A percentile compares a stretch with the other conserved stretches of the same genome.
Conservation (phyloP, 202 grass and related monocot genomes). For the Elaeis oleifera region DNA sequence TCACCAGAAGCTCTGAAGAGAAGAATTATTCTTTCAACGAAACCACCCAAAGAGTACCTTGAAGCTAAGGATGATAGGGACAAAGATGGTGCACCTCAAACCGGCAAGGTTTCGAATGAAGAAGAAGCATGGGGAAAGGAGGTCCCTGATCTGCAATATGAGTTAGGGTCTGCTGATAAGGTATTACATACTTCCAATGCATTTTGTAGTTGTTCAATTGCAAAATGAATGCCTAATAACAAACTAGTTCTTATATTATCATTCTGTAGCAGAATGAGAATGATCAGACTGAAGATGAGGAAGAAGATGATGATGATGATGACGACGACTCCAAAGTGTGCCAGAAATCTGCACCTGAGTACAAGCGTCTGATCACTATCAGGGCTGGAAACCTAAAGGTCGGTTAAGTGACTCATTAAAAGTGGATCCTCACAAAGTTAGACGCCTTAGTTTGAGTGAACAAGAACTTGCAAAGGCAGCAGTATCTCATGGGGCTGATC, state of each 20-base stretch:
- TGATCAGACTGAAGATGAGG: background rate
- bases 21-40: conserved; percentile 23
- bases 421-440: conserved; percentile 23
- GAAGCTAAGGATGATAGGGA: conserved; percentile 17
- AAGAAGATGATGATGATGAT: conserved; percentile 6
- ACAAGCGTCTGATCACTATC: conserved; percentile 22
- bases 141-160: conserved; percentile 11
- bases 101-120: conserved; percentile 11
- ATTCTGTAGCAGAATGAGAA: conserved; percentile 6
- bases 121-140: conserved; percentile 26
- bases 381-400: conserved; percentile 20
- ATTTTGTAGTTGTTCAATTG: background rate
- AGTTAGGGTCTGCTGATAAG: conserved; percentile 15
- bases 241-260: background rate
- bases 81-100: conserved; percentile 6
- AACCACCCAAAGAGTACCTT: conserved; percentile 26
- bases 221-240: background rate
- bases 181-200: background rate
- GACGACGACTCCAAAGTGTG: conserved; percentile 6
- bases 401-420: conserved; percentile 1
- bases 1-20: conserved; percentile 25
- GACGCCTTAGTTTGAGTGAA: conserved; percentile 21
- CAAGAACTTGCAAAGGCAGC: conserved; percentile 19
- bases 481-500: background rate
- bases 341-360: conserved; percentile 3